Base-by-base conservation (phyloP, 23 red algal species). In the Agarophyton chilense region DNA sequence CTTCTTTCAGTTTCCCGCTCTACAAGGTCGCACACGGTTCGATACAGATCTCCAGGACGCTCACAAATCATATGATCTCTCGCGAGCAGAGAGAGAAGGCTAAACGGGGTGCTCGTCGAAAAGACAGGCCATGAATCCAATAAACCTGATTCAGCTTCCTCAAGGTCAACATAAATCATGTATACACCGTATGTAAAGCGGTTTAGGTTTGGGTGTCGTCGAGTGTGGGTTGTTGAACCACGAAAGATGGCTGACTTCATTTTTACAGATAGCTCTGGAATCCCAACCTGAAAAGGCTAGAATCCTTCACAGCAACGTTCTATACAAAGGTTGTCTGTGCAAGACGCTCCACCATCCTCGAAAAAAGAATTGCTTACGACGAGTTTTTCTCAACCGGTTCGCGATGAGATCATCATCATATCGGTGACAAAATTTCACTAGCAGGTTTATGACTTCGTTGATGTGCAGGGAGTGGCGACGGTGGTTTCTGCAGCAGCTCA, bases 161-260 rank as follows among this genome's bases (percentile, higher is more conserved):
- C 18, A 61, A 99, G 74, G 52, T 99, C 93, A 56, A 99, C 57
- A 79, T 87, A 95, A 47, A 84, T 72, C 97, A 99, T 95, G 77
- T 86, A 96, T 1, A 99, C 17, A 5, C 52, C n/a, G 92, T 99
- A 99, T 28, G 63, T 60, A 55, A 99, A 99, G 0, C 60, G 61
- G 65, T 98, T 92, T 28, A 13, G 51, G 24, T 31, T 52, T 21
- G 95, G 95, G 29, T 44, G 22, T 44, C 87, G 89, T 21, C 95
- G 90, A 40, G 87, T 78, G 81, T 96, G 94, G 22, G 83, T 83
- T 24, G 86, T 89, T 39, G 39, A 76, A 26, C 93, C 93, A 13
- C 38, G 32, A 61, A 90, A 95, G 5, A 95, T 75, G 62, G 84
- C 71, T 7, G 83, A 82, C 18, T 42, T 77, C 72, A 65, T 65